Evolutionary conservation across 257 asterid genomes (phyloP), one percentile per base, ranked within the genome.

Genomic region (Solanum pinnatisectum): DNA sequence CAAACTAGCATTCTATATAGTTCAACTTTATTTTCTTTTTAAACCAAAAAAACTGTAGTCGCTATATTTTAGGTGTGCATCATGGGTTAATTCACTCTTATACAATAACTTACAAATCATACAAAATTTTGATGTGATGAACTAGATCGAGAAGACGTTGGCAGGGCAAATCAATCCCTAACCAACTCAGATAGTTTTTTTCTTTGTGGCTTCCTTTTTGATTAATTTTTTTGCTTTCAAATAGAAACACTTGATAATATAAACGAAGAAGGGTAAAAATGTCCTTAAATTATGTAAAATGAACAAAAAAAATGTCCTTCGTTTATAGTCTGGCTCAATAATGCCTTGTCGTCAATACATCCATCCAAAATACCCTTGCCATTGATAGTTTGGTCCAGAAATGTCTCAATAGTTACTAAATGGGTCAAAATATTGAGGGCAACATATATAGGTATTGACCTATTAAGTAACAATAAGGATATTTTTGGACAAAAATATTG

Each of bases 291-390:
- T 37, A 37, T 37, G 40, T 8, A 37, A 37, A 37, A 6, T 1
- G 1, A 37, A 37, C 10, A 7, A 37, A 1, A 37, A 37, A 15
- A 15, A 5, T 0, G 22, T 49, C 22, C 8, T 52, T 52, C 3
- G 1, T 6, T 52, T 52, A 52, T 52, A 52, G n/a, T 52, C 3
- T 52, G n/a, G 63, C 10, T 52, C n/a, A 52, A 52, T 52, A 52
- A 52, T 52, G 10, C n/a, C 63, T 52, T 52, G 63, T 52, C 10
- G 3, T 52, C 0, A 52, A 18, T 6, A 52, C 1, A 52, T 52
- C 6, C 2, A 4, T 6, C 4, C 4, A 52, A 18, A 52, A 18
- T 52, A 0, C 0, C 0, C 3, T 52, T 18, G n/a, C 1, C 4
- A 10, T 52, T 52, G 63, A 52, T 6, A 52, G 10, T 52, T 16